Evolutionary conservation across 148 eudicot genomes (phyloP).

Genomic region (Linanthus parryae): DNA sequence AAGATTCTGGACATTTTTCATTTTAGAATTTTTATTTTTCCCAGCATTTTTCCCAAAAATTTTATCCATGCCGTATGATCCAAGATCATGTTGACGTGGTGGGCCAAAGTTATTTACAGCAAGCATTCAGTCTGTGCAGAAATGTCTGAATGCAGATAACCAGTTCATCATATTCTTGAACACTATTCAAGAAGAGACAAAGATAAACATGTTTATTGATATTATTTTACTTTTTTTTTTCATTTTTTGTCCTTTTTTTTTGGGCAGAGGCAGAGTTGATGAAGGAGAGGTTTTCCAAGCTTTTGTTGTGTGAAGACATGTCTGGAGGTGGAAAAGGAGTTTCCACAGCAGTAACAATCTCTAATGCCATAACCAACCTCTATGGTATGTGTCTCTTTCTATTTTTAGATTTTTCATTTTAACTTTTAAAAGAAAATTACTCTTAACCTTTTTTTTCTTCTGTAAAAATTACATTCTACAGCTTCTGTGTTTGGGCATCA

Average conservation of each 20-base stretch:
- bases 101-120: neutral
- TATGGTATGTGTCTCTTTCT: conserved; percentile 43
- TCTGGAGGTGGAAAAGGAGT: conserved; percentile 97
- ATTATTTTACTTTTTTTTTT: neutral
- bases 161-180: neutral
- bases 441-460: neutral
- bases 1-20: too few species aligned
- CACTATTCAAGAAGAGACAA: neutral
- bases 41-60: neutral
- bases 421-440: neutral
- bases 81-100: neutral
- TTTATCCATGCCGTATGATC: neutral
- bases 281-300: conserved; percentile 95
- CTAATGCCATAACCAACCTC: conserved; percentile 93
- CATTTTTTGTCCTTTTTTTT: neutral
- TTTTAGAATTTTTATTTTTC: too few species aligned
- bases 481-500: conserved; percentile 89
- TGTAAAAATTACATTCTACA: conserved; percentile 20
- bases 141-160: neutral
- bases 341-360: conserved; percentile 71
- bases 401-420: neutral
- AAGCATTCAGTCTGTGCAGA: neutral
- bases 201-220: neutral
- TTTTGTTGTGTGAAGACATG: conserved; percentile 95
- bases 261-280: conserved; percentile 69